Evolutionary conservation across 306 rosid genomes (phyloP).

Genomic region (Dryas octopetala): DNA sequence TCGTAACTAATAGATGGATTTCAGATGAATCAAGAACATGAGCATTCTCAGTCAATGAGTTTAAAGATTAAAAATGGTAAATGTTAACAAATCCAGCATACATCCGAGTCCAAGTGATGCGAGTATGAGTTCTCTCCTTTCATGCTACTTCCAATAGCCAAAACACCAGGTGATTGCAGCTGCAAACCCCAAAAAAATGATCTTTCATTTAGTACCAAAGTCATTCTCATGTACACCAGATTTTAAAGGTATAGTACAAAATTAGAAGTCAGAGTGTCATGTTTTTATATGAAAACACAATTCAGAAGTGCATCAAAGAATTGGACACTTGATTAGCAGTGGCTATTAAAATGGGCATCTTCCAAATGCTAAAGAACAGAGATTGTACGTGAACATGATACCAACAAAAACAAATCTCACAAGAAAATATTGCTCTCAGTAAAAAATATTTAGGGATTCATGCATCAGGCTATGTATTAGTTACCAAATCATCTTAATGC

Average conservation of each 20-base stretch:
- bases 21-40: neutral
- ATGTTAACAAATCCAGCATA: constrained; percentile 39
- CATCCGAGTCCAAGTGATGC: constrained; percentile 96
- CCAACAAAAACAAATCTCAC: neutral
- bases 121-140: constrained; percentile 98
- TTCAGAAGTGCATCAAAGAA: neutral
- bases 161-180: constrained; percentile 94
- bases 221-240: neutral
- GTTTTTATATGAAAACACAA: neutral
- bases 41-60: constrained; percentile 11
- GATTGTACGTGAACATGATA: neutral
- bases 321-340: neutral
- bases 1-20: constrained; percentile 3
- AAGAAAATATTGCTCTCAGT: neutral
- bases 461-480: neutral
- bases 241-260: constrained; percentile 13
- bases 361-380: neutral
- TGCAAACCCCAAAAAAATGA: constrained; percentile 46
- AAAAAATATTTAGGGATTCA: neutral
- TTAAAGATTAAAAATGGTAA: constrained; percentile 1
- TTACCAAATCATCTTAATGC: too few relatives aligned
- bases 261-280: neutral
- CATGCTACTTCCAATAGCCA: constrained; percentile 97
- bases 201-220: constrained; percentile 34
- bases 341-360: neutral